These are phyloP conservation scores for Geotrichum carabidarum DNA, from an alignment of 1,139 yeast genomes.

Conservation along the genomic window DNA sequence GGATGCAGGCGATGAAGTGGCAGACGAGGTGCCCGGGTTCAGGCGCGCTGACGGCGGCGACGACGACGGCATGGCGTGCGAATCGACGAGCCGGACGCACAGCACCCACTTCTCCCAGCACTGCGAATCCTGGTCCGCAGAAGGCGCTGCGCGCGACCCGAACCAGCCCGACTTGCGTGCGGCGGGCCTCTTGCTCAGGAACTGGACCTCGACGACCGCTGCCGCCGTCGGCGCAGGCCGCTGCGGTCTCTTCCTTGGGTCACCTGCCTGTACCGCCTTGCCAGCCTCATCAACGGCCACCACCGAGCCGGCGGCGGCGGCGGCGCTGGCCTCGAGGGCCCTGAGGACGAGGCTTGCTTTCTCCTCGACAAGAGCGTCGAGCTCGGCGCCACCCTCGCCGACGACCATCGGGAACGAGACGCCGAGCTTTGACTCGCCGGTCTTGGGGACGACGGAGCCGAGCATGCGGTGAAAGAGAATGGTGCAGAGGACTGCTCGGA, in stretches of 20 bases:
- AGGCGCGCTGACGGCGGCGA: too few species aligned
- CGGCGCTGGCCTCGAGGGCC: not conserved
- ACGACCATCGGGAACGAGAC: constrained; percentile 37
- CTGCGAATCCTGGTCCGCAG: not conserved
- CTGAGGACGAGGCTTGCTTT: constrained; percentile 27
- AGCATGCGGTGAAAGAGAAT: constrained; percentile 67
- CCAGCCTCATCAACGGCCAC: not conserved
- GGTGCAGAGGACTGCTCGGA: constrained; percentile 56
- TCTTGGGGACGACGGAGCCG: constrained; percentile 58
- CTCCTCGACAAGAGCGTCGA: constrained; percentile 32
- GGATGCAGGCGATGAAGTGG: too few species aligned
- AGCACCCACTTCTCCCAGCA: constrained; percentile 5
- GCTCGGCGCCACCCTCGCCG: constrained; percentile 26
- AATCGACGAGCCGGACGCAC: not conserved
- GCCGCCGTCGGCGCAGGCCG: not conserved
- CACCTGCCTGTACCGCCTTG: not conserved
- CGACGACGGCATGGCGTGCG: not conserved
- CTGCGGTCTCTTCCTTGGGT: not conserved
- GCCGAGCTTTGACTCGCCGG: constrained; percentile 40
- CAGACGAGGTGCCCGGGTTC: too few species aligned
- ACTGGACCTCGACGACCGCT: not conserved
- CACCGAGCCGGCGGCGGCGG: not conserved
- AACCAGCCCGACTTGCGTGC: not conserved
- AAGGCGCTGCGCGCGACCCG: not conserved
- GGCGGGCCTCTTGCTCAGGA: not conserved